Base-by-base conservation (phyloP, 805 yeast genomes). In the Zygosaccharomyces pseudorouxii region DNA sequence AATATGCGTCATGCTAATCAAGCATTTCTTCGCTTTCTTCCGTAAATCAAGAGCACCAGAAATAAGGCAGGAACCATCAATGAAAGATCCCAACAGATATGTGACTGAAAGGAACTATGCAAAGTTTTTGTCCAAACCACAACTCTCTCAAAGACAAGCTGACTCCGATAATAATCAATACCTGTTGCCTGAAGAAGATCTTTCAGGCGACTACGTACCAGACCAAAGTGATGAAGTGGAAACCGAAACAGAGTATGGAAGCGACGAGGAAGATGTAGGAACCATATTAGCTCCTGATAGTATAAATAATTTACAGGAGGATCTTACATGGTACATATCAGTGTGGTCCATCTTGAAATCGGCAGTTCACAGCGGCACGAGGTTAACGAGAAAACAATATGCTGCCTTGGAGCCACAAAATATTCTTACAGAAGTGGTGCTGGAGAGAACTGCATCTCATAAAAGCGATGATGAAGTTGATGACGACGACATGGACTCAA, bases 141-240 rank as follows among this genome's bases (percentile, higher is more conserved):
- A 38, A 11, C 37, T 42, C 9, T 49, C 50, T 16, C 57, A 54
- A 12, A 47, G 45, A 1, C 50, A 54, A 0, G 14, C 19, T 6
- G 43, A 25, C 3, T 14, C 22, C 16, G 56, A 63, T 20, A 67
- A 67, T 47, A 51, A 56, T 27, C 47, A 52, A 4, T 51, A 72
- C 5, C 53, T 74, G 30, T 55, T 71, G 3, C 66, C 75, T 14
- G 78, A 74, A 22, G 53, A 62, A 18, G 78, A 75, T 48, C 59
- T 53, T 23, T 65, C 71, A 2, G 64, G 55, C 22, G 74, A 71
- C 38, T 65, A 60, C 40, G 57, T 53, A 9, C 52, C 55, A n/a
- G 49, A 50, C n/a, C 51, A 44, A 19, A 53, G 63, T 14, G 62
- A 56, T 18, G 49, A 55, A 4, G 64, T 63, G 59, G 66, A 59